Percentiles rank a stretch among this genome's conserved stretches.
Evolutionary conservation across 75 land plant species (phyloP).

Genomic region (Gnetum montanum): DNA sequence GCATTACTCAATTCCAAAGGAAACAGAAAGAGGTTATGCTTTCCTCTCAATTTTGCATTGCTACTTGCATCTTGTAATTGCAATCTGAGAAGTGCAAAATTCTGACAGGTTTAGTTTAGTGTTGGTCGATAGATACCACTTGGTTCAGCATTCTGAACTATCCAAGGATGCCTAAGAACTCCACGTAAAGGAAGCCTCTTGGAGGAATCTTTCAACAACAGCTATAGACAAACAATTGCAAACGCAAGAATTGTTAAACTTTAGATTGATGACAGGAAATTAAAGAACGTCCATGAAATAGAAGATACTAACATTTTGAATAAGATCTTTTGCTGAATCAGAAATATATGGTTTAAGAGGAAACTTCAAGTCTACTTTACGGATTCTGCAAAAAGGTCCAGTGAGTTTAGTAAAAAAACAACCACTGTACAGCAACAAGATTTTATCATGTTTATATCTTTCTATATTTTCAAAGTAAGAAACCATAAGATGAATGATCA

Average conservation of each 20-base stretch:
- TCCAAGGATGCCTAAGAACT: conserved; percentile 32
- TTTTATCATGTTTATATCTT: background rate
- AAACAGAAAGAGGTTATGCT: too few species aligned
- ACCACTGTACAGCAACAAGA: background rate
- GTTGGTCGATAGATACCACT: conserved; percentile 10
- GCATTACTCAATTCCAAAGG: too few species aligned
- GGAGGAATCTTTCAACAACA: conserved; percentile 27
- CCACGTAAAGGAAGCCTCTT: conserved; percentile 20
- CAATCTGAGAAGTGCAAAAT: too few species aligned
- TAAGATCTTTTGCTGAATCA: conserved; percentile 29
- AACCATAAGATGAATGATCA: background rate
- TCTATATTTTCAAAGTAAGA: too few species aligned
- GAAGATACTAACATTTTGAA: conserved; percentile 14
- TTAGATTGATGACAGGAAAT: background rate
- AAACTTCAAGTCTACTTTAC: conserved; percentile 28
- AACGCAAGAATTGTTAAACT: background rate
- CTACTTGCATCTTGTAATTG: too few species aligned
- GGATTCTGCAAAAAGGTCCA: conserved; percentile 16
- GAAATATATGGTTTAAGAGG: conserved; percentile 19
- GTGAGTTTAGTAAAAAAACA: too few species aligned
- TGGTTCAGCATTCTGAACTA: conserved; percentile 21
- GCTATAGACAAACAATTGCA: conserved; percentile 9
- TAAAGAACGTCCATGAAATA: background rate
- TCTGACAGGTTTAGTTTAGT: too few species aligned
- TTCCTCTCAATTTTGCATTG: too few species aligned